A percentile compares a stretch with the other conserved stretches of the same genome.
Conservation (phyloP, 2,329 filamentous ascomycete species). For the Aspergillus tamarii region DNA sequence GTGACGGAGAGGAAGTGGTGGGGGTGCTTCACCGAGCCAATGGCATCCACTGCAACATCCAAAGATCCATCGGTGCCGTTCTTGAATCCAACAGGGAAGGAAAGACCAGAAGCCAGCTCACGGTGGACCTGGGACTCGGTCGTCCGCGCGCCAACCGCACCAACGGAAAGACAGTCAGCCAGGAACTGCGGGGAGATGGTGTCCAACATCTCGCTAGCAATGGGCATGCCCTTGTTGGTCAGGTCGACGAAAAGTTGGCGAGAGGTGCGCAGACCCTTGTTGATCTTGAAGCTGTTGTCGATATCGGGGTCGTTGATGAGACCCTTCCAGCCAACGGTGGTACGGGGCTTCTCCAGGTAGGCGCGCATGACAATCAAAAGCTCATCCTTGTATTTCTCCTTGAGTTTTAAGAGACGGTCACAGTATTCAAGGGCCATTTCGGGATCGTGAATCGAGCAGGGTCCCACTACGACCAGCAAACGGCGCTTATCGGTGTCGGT, state of each 20-base stretch:
- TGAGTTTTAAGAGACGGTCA: slow-evolving; percentile 75
- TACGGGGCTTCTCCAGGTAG: slow-evolving; percentile 97
- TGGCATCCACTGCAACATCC: slow-evolving; percentile 90
- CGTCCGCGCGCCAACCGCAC: slow-evolving; percentile 92
- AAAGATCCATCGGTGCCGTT: slow-evolving; percentile 95
- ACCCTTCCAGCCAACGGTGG: slow-evolving; percentile 98
- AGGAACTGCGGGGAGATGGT: slow-evolving; percentile 98
- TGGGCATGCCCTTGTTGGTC: slow-evolving; percentile 88
- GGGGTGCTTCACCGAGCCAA: slow-evolving; percentile 86
- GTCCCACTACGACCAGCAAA: slow-evolving; percentile 81
- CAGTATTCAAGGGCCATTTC: slow-evolving; percentile 90
- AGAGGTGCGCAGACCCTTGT: slow-evolving; percentile 87
- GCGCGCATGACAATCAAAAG: slow-evolving; percentile 95
- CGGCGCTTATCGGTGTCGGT: slow-evolving; percentile 57
- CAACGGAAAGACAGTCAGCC: slow-evolving; percentile 86
- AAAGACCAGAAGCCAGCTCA: slow-evolving; percentile 89
- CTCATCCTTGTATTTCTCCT: slow-evolving; percentile 86
- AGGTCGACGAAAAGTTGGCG: slow-evolving; percentile 92
- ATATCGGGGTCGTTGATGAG: slow-evolving; percentile 98
- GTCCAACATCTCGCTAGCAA: slow-evolving; percentile 97
- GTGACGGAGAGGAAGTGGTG: slow-evolving; percentile 98
- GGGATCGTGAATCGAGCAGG: slow-evolving; percentile 97
- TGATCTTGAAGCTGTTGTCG: slow-evolving; percentile 98
- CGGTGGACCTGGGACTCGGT: slow-evolving; percentile 96
- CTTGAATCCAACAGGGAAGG: slow-evolving; percentile 99